phyloP scores from a whole-genome alignment of 495 filamentous ascomycete species.

The Neurospora pannonica region DNA sequence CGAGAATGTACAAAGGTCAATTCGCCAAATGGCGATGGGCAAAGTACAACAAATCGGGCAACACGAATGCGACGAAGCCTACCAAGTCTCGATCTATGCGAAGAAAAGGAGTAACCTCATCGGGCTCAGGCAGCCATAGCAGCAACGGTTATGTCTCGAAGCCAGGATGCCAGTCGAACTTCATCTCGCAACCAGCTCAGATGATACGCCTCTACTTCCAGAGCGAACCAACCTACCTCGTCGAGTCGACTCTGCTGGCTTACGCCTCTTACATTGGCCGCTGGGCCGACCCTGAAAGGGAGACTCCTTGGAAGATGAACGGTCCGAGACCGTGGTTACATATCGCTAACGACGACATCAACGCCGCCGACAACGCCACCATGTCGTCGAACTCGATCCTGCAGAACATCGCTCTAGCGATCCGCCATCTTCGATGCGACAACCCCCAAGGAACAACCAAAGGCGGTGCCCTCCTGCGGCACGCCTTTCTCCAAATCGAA shows the following conservation, averaged over 20 bases:
- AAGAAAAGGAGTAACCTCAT: not conserved
- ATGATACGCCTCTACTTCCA: conserved; percentile 1
- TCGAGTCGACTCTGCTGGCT: conserved; percentile 1
- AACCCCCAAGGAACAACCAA: not conserved
- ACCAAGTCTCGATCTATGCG: conserved; percentile 1
- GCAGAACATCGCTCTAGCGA: conserved; percentile 14
- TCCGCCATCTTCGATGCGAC: conserved; percentile 8
- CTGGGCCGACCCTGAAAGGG: not conserved
- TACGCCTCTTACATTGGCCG: conserved; percentile 10
- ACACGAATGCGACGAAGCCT: not conserved
- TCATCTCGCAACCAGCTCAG: not conserved
- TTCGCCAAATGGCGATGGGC: conserved; percentile 27
- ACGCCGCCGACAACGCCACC: not conserved
- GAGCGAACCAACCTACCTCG: conserved; percentile 2
- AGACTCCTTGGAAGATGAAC: conserved; percentile 4
- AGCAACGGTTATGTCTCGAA: not conserved
- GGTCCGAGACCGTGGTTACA: not conserved
- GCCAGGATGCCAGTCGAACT: not conserved
- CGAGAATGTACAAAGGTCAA: conserved; percentile 29
- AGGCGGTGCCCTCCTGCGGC: conserved; percentile 14
- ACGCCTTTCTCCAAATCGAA: conserved; percentile 19
- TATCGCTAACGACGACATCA: not conserved
- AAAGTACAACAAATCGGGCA: conserved; percentile 24
- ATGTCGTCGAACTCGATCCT: conserved; percentile 9
- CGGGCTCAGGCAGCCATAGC: not conserved